Percentiles rank a stretch among this genome's conserved stretches.
Conservation (phyloP, 805 yeast genomes). For the Yamadazyma takamatsuzukensis region DNA sequence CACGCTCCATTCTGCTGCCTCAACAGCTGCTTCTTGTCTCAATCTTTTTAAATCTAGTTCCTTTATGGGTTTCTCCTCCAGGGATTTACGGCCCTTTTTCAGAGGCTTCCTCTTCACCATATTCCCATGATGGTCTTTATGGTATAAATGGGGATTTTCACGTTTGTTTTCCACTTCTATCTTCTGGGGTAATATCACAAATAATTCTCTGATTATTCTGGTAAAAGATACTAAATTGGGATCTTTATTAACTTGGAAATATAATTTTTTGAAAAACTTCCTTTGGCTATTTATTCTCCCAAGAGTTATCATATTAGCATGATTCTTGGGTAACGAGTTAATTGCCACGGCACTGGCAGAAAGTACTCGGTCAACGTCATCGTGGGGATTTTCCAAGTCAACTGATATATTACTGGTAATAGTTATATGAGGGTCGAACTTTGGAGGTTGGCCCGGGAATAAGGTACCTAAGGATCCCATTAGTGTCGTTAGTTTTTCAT, state of each 20-base stretch:
- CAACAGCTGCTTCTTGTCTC: conserved; percentile 44
- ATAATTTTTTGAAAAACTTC: conserved; percentile 50
- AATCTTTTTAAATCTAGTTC: conserved; percentile 25
- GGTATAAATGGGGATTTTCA: conserved; percentile 37
- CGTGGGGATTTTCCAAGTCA: conserved; percentile 36
- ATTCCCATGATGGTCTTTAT: conserved; percentile 23
- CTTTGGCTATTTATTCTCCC: conserved; percentile 47
- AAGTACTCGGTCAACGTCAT: conserved; percentile 57
- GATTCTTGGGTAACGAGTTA: conserved; percentile 38
- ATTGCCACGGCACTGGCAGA: conserved; percentile 58
- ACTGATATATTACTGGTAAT: conserved; percentile 59
- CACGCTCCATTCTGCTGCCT: conserved; percentile 50
- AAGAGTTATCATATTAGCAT: conserved; percentile 34
- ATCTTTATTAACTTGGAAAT: conserved; percentile 42
- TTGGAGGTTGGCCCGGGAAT: conserved; percentile 65
- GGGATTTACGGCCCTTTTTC: conserved; percentile 14
- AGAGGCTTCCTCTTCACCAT: conserved; percentile 24
- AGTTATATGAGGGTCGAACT: conserved; percentile 75
- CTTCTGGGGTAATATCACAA: conserved; percentile 43
- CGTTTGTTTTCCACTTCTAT: conserved; percentile 33
- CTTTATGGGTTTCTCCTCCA: conserved; percentile 11
- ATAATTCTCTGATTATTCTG: conserved; percentile 53
- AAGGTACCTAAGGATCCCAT: conserved; percentile 64
- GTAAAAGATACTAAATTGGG: conserved; percentile 52
- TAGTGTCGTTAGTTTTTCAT: conserved; percentile 55